Evolutionary conservation across 1,284 basidiomycete species (phyloP).

Genomic region (Pseudozyma thailandica): DNA sequence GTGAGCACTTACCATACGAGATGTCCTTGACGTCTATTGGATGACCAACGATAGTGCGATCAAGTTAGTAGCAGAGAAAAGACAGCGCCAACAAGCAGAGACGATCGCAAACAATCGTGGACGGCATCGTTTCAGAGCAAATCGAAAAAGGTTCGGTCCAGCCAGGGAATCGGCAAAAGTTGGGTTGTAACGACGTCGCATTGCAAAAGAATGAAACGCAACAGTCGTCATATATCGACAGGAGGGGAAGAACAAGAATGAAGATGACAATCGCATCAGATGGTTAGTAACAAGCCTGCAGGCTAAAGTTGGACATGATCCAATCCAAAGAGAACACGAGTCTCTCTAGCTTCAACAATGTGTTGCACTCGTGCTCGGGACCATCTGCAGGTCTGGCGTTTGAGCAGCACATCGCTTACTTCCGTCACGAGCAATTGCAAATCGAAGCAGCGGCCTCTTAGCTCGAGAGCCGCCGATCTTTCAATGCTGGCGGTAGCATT

Average conservation of each 20-base stretch:
- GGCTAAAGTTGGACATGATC: conserved; percentile 1
- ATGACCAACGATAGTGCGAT: conserved; percentile 9
- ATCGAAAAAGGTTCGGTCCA: conserved; percentile 15
- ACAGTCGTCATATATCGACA: conserved; percentile 43
- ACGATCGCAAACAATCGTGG: conserved; percentile 11
- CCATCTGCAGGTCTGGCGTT: neutral
- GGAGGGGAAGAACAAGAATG: conserved; percentile 15
- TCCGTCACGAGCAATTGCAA: neutral
- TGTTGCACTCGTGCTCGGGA: neutral
- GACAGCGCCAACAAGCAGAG: conserved; percentile 17
- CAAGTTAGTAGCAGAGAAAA: conserved; percentile 37
- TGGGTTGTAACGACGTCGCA: conserved; percentile 53
- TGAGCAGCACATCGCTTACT: neutral
- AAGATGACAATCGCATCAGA: conserved; percentile 45
- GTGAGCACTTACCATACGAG: conserved; percentile 80
- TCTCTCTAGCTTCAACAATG: neutral
- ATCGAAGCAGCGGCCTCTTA: neutral
- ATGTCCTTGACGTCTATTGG: conserved; percentile 90
- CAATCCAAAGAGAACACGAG: neutral
- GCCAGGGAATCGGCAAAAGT: conserved; percentile 14
- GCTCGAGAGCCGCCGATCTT: neutral
- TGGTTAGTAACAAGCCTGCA: conserved; percentile 41
- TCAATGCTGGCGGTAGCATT: neutral
- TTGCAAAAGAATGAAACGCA: conserved; percentile 57
- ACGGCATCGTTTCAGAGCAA: conserved; percentile 44